Base-by-base conservation (phyloP, 2,329 filamentous ascomycete species). In the Colletotrichum incanum region DNA sequence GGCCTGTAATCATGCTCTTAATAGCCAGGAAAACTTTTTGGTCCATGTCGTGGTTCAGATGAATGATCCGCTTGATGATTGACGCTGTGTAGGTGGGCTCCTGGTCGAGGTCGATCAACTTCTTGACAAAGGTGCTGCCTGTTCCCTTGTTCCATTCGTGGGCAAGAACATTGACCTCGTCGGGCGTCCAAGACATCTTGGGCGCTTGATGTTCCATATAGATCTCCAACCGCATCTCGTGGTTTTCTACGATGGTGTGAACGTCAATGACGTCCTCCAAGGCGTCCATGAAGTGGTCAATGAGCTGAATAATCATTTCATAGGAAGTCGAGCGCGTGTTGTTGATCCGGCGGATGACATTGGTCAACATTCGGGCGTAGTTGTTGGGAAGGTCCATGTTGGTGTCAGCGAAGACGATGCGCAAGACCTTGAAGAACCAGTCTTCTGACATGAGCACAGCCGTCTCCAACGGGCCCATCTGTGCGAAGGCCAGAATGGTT, bases 401-500 rank as follows among this genome's bases (percentile, higher is more conserved):
- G 16, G 82, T 78, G 74, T 93, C 91, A n/a, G 91, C 87, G 75
- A 86, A 85, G 70, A 94, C 83, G 43, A 93, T 87, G 74, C 88
- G 85, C 39, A 93, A 72, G 37, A 89, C 85, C 74, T 85, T 90
- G 50, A 83, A 78, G 26, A 95, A 83, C 75, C 91, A 93, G 31
- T 89, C 87, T 41, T 86, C 84, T 14, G 90, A 87, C 31, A 95
- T 84, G 31, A 95, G 84, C 7, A 87, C 78, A 2, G 84, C 83
- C 26, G 88, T 85, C 78, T 94, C 91, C 6, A 85, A 79, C 3
- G 84, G 81, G 1, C 93, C 92, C 66, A 94, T 81, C 56, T 84
- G 85, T 18, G 90, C 90, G 77, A 95, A 92, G n/a, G 84, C 84
- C n/a, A 88, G 78, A 73, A 95, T 84, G n/a, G 93, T 86, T 16